Conservation (phyloP, 2,329 filamentous ascomycete genomes). For the Colletotrichum sojae region DNA sequence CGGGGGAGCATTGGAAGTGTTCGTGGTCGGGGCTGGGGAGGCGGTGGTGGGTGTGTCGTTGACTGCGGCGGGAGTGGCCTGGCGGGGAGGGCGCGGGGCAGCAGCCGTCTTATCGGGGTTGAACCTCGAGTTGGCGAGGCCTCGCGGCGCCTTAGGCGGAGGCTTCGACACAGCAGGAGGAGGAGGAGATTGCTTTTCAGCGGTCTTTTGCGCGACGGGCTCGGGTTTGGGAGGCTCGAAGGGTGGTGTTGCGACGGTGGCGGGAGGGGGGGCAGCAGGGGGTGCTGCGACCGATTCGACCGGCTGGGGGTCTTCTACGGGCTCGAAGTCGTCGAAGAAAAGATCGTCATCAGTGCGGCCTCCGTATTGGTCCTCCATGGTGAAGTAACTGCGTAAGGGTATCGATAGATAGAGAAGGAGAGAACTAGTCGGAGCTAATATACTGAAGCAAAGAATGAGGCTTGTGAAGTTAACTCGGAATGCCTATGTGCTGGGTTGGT, state of each 20-base stretch:
- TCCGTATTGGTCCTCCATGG: constrained; percentile 73
- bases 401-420: constrained; percentile 1
- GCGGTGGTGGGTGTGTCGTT: neutral
- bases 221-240: constrained; percentile 22
- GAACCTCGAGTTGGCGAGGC: constrained; percentile 35
- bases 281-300: constrained; percentile 22
- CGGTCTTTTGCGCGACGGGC: constrained; percentile 6
- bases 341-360: constrained; percentile 74
- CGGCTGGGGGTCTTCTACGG: constrained; percentile 44
- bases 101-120: constrained; percentile 29
- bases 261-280: constrained; percentile 21
- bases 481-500: neutral
- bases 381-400: constrained; percentile 4
- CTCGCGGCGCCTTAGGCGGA: constrained; percentile 25
- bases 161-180: constrained; percentile 2
- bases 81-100: constrained; percentile 34
- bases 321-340: constrained; percentile 75
- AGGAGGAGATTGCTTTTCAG: constrained; percentile 12
- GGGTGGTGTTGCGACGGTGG: constrained; percentile 27
- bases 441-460: constrained; percentile 19
- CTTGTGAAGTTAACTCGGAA: constrained; percentile 30
- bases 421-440: neutral
- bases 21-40: neutral
- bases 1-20: constrained; percentile 5
- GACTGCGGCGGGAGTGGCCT: constrained; percentile 20